Base-by-base conservation (phyloP, 2,329 filamentous ascomycete species). In the Tolypocladium guangdongense region DNA sequence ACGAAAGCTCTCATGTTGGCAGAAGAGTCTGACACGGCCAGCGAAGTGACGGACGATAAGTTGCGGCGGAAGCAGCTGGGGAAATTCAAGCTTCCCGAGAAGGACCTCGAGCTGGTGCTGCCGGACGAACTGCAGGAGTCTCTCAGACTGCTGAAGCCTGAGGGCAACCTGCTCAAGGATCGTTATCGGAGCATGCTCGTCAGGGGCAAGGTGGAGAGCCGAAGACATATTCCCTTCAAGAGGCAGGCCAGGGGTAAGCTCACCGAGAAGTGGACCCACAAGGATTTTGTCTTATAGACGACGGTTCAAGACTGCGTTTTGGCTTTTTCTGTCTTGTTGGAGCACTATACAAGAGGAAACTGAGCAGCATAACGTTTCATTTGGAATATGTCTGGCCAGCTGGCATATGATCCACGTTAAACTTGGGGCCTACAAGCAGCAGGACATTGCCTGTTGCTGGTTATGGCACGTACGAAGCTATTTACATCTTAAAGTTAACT, bases 221-320 rank as follows among this genome's bases (percentile, higher is more conserved):
- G 93, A 62, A 86, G 86, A 66, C 84, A 85, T 51, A 81, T 92
- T 54, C 81, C 85, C 7, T 92, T 93, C 73, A 80, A 80, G 63
- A 95, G 88, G 78, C 88, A 93, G 76, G 81, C 82, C 58, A 91
- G 84, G 78, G 84, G 76, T 61, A 89, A 88, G 69, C 71, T 84
- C 51, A 96, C 90, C 7, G 93, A 97, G 80, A 99, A 97, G 74
- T 99, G 93, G 93, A 83, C 86, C 46, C 88, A 96, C 76, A 99
- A 99, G 78, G 93, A 99, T 68, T 99, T 96, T 59, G 60, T 62
- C 49, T 58, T 72, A 39, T 60, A 58, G 46, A 12, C 4, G 16
- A n/a, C 43, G 27, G 24, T 6, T n/a, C 24, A 32, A 20, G 14
- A 46, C 20, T n/a, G 27, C 18, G 27, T 24, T n/a, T 12, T 24